Evolutionary conservation across 1,139 yeast genomes (phyloP).

Genomic region (Suhomyces wounanorum): DNA sequence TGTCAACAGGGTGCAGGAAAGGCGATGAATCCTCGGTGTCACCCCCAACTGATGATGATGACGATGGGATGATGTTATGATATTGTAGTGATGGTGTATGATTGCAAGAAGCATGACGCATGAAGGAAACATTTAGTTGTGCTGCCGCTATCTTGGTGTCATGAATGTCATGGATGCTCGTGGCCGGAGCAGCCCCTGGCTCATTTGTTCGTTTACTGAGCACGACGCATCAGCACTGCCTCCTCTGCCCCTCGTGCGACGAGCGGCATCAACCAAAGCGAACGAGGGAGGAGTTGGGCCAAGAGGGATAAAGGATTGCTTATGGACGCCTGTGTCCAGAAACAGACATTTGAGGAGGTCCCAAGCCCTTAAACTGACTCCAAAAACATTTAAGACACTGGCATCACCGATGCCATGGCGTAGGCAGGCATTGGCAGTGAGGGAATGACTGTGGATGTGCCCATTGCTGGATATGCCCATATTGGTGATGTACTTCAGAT

Average conservation of each 20-base stretch:
- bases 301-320: not conserved
- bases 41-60: not conserved
- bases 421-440: too few species aligned
- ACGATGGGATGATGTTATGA: not conserved
- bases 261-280: not conserved
- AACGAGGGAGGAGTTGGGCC: not conserved
- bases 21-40: not conserved
- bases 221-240: not conserved
- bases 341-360: not conserved
- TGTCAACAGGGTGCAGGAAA: slow-evolving; percentile 1
- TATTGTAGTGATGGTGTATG: not conserved
- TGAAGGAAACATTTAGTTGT: not conserved
- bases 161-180: not conserved
- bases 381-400: too few species aligned
- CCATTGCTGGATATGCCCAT: not conserved
- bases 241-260: not conserved
- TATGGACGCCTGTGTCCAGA: not conserved
- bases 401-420: too few species aligned
- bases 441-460: not conserved
- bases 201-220: not conserved
- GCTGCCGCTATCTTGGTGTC: not conserved
- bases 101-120: not conserved
- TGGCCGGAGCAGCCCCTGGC: not conserved
- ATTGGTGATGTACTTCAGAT: too few species aligned
- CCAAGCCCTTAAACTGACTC: not conserved